Evolutionary conservation across 768 basidiomycete species (phyloP), one percentile per base, ranked within the genome.

Genomic region (Galerina marginata): DNA sequence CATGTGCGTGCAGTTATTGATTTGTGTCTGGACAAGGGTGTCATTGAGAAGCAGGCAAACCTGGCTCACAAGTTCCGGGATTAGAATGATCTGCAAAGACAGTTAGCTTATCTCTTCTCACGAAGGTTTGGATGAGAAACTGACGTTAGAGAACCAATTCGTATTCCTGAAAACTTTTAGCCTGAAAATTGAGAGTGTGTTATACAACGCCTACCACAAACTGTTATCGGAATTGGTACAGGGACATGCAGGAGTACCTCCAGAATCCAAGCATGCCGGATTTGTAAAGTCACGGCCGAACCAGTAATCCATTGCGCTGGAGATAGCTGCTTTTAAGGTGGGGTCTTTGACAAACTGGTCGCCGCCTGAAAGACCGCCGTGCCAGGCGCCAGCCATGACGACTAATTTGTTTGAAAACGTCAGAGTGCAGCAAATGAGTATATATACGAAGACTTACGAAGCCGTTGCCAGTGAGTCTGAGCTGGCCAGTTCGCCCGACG

Each of bases 401-500:
- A 80, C 86, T 87, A 54, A 36, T 46, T 39, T 15, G 65, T 11
- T 12, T 64, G 10, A 60, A 48, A 36, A 44, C 42, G 42, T n/a
- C 15, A 29, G 14, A 23, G n/a, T 7, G 47, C 39, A 11, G 6
- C 6, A 2, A 46, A 12, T 50, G 1, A 16, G n/a, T 6, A 20
- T 23, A 29, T 55, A 26, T 3, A 14, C 9, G 25, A 54, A 9
- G 15, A 70, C 78, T 45, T 62, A 86, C 86, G 71, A 40, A 85
- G 77, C 39, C 84, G 79, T 43, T 72, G 70, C 84, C 86, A 89
- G 62, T 90, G 87, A 1, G 62, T 69, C 69, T 85, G 78, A 11
- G 88, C 88, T 9, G 87, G 88, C 89, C 89, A 90, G 64, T 87
- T 90, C 5, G 88, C 88, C 10, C 83, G 78, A 56, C 80, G 81